Conservation (phyloP, 805 yeast genomes). For the Schwanniomyces occidentalis region DNA sequence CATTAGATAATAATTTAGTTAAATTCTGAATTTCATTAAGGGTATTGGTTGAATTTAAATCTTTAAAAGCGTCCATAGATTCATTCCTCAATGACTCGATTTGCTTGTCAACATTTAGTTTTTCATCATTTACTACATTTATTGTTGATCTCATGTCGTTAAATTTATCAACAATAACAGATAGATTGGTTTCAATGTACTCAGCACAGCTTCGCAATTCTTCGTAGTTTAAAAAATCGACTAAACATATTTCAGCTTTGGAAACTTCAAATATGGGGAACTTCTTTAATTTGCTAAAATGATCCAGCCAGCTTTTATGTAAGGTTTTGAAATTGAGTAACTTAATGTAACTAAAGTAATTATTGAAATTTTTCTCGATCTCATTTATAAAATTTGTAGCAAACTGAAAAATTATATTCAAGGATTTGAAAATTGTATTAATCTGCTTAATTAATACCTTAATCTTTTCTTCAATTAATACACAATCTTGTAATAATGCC, state of each 20-base stretch:
- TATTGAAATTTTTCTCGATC: conserved; percentile 47
- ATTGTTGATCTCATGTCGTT: conserved; percentile 34
- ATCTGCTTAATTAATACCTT: conserved; percentile 33
- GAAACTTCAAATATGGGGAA: conserved; percentile 39
- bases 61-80: conserved; percentile 28
- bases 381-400: conserved; percentile 49
- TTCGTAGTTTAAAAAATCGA: conserved; percentile 29
- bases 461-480: conserved; percentile 29
- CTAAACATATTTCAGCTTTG: conserved; percentile 23
- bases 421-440: conserved; percentile 43
- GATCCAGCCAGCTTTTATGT: conserved; percentile 34
- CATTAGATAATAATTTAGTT: conserved; percentile 8
- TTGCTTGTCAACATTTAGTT: conserved; percentile 35
- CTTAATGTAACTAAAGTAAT: conserved; percentile 34
- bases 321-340: conserved; percentile 44
- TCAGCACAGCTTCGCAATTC: conserved; percentile 31
- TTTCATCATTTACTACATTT: conserved; percentile 36
- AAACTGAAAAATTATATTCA: conserved; percentile 50
- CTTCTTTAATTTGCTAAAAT: conserved; percentile 34
- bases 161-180: conserved; percentile 28
- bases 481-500: conserved; percentile 43
- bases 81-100: conserved; percentile 44
- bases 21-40: conserved; percentile 3
- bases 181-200: conserved; percentile 27
- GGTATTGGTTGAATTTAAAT: conserved; percentile 16